Evolutionary conservation across 208 protist species (phyloP).

Genomic region (Leptomonas pyrrhocoris): DNA sequence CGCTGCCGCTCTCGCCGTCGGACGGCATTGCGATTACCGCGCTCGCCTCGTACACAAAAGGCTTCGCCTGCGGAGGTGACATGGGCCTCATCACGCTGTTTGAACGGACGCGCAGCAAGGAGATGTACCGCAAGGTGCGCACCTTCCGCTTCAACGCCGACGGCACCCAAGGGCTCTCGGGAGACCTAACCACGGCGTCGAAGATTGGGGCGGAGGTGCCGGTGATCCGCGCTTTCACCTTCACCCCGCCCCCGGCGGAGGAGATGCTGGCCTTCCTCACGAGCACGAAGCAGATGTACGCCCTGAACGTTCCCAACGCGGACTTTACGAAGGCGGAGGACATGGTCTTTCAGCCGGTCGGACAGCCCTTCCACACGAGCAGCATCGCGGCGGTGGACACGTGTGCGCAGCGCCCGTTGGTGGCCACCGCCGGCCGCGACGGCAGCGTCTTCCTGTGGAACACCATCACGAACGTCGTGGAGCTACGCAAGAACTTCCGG

Average conservation of each 20-base stretch:
- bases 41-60: slow-evolving; percentile 90
- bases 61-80: slow-evolving; percentile 95
- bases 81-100: slow-evolving; percentile 94
- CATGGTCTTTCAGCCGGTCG: slow-evolving; percentile 89
- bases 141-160: slow-evolving; percentile 90
- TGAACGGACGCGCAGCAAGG: slow-evolving; percentile 91
- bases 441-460: slow-evolving; percentile 95
- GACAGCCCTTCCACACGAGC: slow-evolving; percentile 91
- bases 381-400: slow-evolving; percentile 92
- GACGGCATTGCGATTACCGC: slow-evolving; percentile 91
- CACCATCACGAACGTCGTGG: slow-evolving; percentile 93
- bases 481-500: slow-evolving; percentile 92
- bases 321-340: slow-evolving; percentile 95
- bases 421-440: slow-evolving; percentile 94
- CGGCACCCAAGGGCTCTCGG: slow-evolving; percentile 32
- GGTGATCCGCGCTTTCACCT: slow-evolving; percentile 81
- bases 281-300: slow-evolving; percentile 93
- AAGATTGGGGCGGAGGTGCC: slow-evolving; percentile 53
- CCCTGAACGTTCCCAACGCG: slow-evolving; percentile 92
- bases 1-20: slow-evolving; percentile 85
- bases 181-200: slow-evolving; percentile 24
- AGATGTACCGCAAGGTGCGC: slow-evolving; percentile 94
- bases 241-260: slow-evolving; percentile 88
- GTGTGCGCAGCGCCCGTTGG: slow-evolving; percentile 94
- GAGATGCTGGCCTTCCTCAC: slow-evolving; percentile 92